Evolutionary conservation across 352 stramenopile species (phyloP), one percentile per base, ranked within the genome.

Genomic region (Phytophthora lateralis): DNA sequence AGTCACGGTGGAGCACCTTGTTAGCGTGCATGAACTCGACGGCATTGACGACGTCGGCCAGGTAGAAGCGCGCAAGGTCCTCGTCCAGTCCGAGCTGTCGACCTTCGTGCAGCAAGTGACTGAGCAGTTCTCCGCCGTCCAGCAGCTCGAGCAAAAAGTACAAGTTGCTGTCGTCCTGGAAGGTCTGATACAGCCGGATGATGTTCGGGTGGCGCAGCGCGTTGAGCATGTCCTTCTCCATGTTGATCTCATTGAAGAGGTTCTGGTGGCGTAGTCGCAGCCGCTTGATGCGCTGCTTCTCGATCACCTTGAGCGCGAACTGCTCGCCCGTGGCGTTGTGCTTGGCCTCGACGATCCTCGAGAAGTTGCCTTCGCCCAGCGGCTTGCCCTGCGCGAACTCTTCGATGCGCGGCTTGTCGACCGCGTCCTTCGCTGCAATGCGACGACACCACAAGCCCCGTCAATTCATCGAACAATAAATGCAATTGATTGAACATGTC

Each of bases 211-310:
- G 95, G 43, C 72, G 73, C 49, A 96, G 75, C 48, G 69, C 76
- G 64, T 94, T 96, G 26, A 97, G 87, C 60, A 98, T 92, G 18
- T 97, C 76, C 69, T 97, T 96, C 80, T 99, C 97, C 96, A 99
- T 99, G 45, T 96, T 82, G 65, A 99, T 98, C 78, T 99, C 97
- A 75, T 99, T 99, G 72, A 97, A 96, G 10, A 99, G 96, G 71
- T 99, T 99, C 37, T 92, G 91, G 76, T 99, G 97, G 57, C 98
- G 92, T 37, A 93, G 70, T 60, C 86, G 86, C 48, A 97, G 70
- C 4, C 88, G 79, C 57, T 93, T 93, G 35, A 97, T 83, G 54
- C 88, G 82, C 61, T 89, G 73, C 69, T 97, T 97, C 60, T 97
- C 89, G 60, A 98, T 96, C 37, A 98, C 86, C 75, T 99, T 99